Conservation (phyloP, 345 rosid species). For the Camelina sativa region DNA sequence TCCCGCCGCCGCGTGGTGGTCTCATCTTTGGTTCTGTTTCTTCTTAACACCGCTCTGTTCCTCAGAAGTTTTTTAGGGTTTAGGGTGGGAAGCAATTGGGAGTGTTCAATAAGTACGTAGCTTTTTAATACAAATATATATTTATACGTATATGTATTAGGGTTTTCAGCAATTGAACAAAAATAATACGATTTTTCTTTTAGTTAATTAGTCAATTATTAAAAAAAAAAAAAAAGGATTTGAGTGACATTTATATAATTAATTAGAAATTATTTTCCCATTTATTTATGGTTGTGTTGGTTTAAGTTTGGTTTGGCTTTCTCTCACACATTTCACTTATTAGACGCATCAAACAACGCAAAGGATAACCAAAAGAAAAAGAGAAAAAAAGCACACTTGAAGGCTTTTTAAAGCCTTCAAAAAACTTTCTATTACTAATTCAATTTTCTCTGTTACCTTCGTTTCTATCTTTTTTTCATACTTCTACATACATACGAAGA, state of each 20-base stretch:
- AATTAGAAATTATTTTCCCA: neutral
- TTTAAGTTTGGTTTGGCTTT: conserved; percentile 13
- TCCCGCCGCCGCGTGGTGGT: conserved; percentile 72
- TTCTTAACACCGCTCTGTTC: conserved; percentile 2
- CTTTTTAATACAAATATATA: neutral
- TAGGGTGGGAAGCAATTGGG: neutral
- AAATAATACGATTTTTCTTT: too few relatives aligned
- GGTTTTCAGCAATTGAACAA: conserved; percentile 39
- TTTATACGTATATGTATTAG: conserved; percentile 8
- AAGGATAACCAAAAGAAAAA: conserved; percentile 1
- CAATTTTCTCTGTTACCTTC: conserved; percentile 9
- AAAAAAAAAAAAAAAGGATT: neutral
- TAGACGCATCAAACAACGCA: conserved; percentile 5
- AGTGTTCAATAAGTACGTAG: neutral
- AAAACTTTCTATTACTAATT: conserved; percentile 26
- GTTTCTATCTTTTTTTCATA: conserved; percentile 4
- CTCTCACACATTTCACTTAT: conserved; percentile 8
- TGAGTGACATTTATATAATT: neutral
- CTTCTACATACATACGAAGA: conserved; percentile 38
- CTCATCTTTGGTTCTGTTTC: conserved; percentile 45
- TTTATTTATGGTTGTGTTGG: neutral
- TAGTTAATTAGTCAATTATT: neutral
- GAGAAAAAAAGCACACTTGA: conserved; percentile 27
- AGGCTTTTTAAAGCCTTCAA: conserved; percentile 32
- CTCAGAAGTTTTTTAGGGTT: conserved; percentile 41